phyloP scores from a whole-genome alignment of 208 protist species.

The Herpetomonas muscarum region DNA sequence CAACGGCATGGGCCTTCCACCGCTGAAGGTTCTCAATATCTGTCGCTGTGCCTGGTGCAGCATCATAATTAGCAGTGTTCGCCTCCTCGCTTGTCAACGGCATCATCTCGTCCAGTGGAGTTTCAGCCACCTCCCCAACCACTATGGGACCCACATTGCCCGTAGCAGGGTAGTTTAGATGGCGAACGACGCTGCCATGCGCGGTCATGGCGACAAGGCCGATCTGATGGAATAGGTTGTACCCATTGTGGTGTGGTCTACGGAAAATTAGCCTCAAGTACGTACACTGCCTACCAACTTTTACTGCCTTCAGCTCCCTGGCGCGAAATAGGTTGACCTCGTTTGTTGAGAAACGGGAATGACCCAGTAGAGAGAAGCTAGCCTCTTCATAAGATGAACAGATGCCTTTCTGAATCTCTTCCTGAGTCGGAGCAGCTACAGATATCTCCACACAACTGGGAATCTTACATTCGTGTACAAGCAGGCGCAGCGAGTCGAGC shows the following conservation, averaged over 20 bases:
- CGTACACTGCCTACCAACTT: constrained; percentile 50
- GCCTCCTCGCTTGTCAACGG: constrained; percentile 24
- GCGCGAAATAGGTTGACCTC: constrained; percentile 47
- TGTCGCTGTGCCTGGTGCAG: constrained; percentile 10
- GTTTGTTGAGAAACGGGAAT: constrained; percentile 71
- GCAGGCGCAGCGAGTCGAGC: constrained; percentile 65
- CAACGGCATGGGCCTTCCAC: constrained; percentile 72
- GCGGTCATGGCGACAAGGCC: constrained; percentile 74
- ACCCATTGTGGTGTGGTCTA: constrained; percentile 63
- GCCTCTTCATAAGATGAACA: constrained; percentile 48
- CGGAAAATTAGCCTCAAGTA: constrained; percentile 84
- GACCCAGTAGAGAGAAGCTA: constrained; percentile 67
- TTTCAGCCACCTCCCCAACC: constrained; percentile 47
- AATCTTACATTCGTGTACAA: constrained; percentile 85
- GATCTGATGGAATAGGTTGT: constrained; percentile 88
- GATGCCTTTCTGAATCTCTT: constrained; percentile 47
- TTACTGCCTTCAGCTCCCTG: constrained; percentile 89
- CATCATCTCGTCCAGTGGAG: constrained; percentile 80
- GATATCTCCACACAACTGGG: constrained; percentile 78
- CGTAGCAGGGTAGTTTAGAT: constrained; percentile 26
- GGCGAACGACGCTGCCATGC: constrained; percentile 51
- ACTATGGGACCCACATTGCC: constrained; percentile 22
- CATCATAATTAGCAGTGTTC: constrained; percentile 21
- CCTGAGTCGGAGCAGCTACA: constrained; percentile 44
- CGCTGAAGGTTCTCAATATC: constrained; percentile 43